Evolutionary conservation across 768 basidiomycete species (phyloP).

Genomic region (Naganishia vishniacii): DNA sequence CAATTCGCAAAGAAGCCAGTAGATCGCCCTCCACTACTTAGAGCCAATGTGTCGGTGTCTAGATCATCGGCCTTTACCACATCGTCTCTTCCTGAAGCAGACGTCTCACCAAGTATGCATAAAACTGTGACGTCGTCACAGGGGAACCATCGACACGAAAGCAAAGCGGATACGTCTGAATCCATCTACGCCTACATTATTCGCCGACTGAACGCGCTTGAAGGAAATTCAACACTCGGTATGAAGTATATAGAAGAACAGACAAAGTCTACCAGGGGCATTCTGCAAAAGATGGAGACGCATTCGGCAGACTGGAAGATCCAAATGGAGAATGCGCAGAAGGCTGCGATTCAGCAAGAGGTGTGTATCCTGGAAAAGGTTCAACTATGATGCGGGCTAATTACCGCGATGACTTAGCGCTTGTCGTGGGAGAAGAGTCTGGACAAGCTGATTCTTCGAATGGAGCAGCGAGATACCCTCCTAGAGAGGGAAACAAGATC

Average conservation of each 20-base stretch:
- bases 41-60: conserved; percentile 2
- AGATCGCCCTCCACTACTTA: neutral
- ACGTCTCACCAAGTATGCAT: neutral
- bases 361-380: conserved; percentile 27
- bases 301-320: conserved; percentile 35
- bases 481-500: conserved; percentile 67
- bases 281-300: conserved; percentile 54
- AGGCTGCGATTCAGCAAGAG: conserved; percentile 37
- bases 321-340: conserved; percentile 34
- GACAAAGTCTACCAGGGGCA: conserved; percentile 64
- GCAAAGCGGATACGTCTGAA: conserved; percentile 54
- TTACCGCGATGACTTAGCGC: conserved; percentile 26
- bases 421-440: conserved; percentile 53
- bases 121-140: neutral
- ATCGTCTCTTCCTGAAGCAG: neutral
- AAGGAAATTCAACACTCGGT: conserved; percentile 79
- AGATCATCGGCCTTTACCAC: neutral
- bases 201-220: conserved; percentile 78
- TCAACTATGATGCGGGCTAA: neutral
- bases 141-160: neutral
- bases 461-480: conserved; percentile 56
- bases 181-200: conserved; percentile 95
- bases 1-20: too few relatives aligned
- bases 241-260: conserved; percentile 86
- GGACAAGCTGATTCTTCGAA: conserved; percentile 65